Conservation (phyloP, 2,329 filamentous ascomycete species). For the Cytospora piceicola region DNA sequence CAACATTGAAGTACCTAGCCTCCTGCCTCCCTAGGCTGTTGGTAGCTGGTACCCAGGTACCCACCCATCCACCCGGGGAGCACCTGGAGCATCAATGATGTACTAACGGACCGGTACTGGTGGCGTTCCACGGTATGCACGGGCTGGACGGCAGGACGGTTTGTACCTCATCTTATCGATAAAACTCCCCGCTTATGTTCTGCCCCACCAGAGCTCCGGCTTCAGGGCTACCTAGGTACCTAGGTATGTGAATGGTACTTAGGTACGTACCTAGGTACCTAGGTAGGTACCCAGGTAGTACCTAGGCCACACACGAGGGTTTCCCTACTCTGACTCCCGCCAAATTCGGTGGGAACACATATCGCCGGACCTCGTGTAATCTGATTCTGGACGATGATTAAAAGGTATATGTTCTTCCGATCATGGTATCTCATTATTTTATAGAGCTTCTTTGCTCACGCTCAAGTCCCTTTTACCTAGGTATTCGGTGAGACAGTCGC, state of each 20-base stretch:
- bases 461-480: too few relatives aligned
- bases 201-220: too few relatives aligned
- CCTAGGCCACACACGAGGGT: neutral
- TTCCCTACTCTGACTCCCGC: neutral
- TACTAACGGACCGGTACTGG: too few relatives aligned
- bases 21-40: neutral
- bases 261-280: neutral
- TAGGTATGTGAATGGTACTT: neutral
- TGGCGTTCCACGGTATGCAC: too few relatives aligned
- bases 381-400: neutral
- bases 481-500: too few relatives aligned
- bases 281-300: conserved; percentile 66
- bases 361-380: neutral
- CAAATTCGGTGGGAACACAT: neutral
- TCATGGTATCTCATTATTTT: conserved; percentile 10
- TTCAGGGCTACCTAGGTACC: neutral
- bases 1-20: neutral
- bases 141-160: too few relatives aligned
- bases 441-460: neutral
- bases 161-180: too few relatives aligned
- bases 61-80: too few relatives aligned
- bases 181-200: too few relatives aligned
- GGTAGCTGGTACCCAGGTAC: too few relatives aligned
- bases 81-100: too few relatives aligned
- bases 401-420: neutral